A percentile compares a stretch with the other conserved stretches of the same genome.
These are phyloP conservation scores for Vaccinium myrtillus DNA, from an alignment of 148 eudicot species.

Conservation along the genomic window DNA sequence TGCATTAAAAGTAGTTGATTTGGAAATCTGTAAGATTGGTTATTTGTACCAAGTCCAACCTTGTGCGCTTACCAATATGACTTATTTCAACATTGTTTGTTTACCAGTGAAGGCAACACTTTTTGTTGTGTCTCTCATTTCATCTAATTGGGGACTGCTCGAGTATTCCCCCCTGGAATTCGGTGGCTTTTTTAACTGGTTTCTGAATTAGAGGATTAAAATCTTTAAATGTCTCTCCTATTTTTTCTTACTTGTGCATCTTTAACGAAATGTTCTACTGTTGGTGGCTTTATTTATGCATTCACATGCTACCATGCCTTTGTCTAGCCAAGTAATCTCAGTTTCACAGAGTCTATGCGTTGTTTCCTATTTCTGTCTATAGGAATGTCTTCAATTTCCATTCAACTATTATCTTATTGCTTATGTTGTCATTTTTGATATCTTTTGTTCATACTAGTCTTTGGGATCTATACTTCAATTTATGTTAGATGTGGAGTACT, in stretches of 20 bases:
- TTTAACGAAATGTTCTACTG: not conserved
- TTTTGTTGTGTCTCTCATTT: not conserved
- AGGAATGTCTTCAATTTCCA: not conserved
- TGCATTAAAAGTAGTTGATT: not conserved
- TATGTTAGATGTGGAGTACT: not conserved
- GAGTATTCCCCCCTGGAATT: not conserved
- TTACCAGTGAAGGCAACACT: not conserved
- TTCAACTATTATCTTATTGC: no score
- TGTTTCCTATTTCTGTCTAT: no score
- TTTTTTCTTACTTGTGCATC: not conserved
- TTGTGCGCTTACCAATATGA: no score
- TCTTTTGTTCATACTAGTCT: not conserved
- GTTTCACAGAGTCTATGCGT: not conserved
- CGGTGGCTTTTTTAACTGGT: not conserved
- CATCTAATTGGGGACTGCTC: not conserved
- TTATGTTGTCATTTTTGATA: not conserved
- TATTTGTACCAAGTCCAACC: not conserved
- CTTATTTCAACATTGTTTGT: not conserved
- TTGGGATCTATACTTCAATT: not conserved
- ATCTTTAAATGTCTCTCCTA: not conserved
- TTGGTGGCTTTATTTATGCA: not conserved
- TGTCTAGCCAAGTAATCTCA: not conserved
- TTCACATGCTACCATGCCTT: not conserved
- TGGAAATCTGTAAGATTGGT: constrained; percentile 1
- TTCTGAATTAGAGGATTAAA: not conserved